Base-by-base conservation (phyloP, 2,329 filamentous ascomycete genomes). In the Calonectria naviculata region DNA sequence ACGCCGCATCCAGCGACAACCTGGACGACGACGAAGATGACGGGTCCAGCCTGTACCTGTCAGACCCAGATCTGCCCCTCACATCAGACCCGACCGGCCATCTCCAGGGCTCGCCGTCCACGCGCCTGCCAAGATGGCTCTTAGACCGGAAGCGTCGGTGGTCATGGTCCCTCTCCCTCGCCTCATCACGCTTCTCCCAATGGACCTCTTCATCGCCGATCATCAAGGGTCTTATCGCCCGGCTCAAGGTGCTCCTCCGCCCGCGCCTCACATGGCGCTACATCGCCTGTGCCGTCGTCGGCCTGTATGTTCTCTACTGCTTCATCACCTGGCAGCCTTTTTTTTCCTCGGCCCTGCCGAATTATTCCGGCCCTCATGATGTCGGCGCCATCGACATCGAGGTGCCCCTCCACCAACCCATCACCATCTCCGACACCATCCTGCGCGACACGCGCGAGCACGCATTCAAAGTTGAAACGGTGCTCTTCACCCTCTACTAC, bases 401-500 rank as follows among this genome's bases (percentile, higher is more conserved):
- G 70, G 79, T 87, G 10, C 81, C 85, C 1, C 81, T 86, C 0
- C 77, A 79, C 7, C 75, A 76, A 29, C 80, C 83, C 1, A 74
- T 77, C 12, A 77, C 72, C 21, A 74, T 83, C 10, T 80, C 81
- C 3, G 78, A 83, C 6, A 76, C 81, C 7, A 44, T 80, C 12
- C 80, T 87, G 73, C 83, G 78, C 46, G 74, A 71, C 12, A 80
- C 80, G 0, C 80, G 80, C 13, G 73, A 81, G 26, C 83, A 83
- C 3, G 86, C 85, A 0, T 88, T 88, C 60, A 81, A 85, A 24
- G 75, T 88, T 0, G 79, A 86, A 68, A 87, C 85, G 1, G 85
- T 88, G 4, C 81, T 89, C 5, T 87, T 88, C 70, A 86, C 86
- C 0, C 68, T 89, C 4, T 88, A 88, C 79, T 88, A 89, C 54